Conservation (phyloP, 2,329 filamentous ascomycete genomes). For the Pseudocercospora eumusae region DNA sequence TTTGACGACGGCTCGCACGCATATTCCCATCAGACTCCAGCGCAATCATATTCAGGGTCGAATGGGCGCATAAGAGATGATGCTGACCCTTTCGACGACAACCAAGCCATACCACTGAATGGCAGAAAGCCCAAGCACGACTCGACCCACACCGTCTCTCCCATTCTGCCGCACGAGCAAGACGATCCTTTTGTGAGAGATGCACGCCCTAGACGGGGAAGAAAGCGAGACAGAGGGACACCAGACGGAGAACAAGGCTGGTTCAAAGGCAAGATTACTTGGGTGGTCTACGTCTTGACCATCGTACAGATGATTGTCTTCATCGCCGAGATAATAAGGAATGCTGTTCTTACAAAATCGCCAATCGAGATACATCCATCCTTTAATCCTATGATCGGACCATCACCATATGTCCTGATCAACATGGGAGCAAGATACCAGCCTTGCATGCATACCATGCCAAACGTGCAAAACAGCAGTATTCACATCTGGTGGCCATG, state of each 20-base stretch:
- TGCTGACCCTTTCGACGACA: constrained; percentile 51
- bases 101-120: constrained; percentile 52
- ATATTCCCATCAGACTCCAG: constrained; percentile 29
- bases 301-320: constrained; percentile 79
- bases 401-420: constrained; percentile 84
- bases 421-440: constrained; percentile 94
- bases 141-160: constrained; percentile 40
- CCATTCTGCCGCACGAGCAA: constrained; percentile 43
- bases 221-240: constrained; percentile 15
- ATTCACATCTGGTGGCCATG: constrained; percentile 68
- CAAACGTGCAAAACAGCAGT: constrained; percentile 58
- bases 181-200: constrained; percentile 46
- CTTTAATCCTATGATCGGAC: constrained; percentile 98
- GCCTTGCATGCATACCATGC: constrained; percentile 89
- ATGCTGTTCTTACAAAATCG: constrained; percentile 74
- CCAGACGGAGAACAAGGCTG: constrained; percentile 48
- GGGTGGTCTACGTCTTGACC: constrained; percentile 80
- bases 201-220: constrained; percentile 34
- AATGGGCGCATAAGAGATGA: constrained; percentile 53
- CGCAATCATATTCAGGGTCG: constrained; percentile 57
- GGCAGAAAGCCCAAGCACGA: constrained; percentile 43
- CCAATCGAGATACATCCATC: constrained; percentile 76
- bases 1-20: constrained; percentile 40
- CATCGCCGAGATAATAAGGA: constrained; percentile 81
- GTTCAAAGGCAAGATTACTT: constrained; percentile 65